Base-by-base conservation (phyloP, 2,329 filamentous ascomycete genomes). In the Fusarium clavum region DNA sequence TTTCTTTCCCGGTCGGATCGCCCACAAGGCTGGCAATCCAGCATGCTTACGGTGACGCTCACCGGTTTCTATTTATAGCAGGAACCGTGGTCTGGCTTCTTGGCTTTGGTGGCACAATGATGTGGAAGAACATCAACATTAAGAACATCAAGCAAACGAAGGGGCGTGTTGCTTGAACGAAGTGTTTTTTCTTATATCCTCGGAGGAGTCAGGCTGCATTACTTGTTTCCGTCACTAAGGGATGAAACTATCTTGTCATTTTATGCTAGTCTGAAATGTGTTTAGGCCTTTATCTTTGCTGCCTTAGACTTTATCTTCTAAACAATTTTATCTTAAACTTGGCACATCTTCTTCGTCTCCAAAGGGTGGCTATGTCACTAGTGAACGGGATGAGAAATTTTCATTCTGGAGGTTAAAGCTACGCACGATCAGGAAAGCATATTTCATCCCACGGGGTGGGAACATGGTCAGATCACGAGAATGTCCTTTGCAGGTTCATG, bases 111-210 rank as follows among this genome's bases (percentile, higher is more conserved):
- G 68, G 40, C 0, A 49, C 54, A 0, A 8, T 43, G 22, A 64
- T 63, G 25, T 71, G 64, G 69, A 51, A 38, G 25, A 64, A 71
- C 12, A 66, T 69, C 1, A 57, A 71, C 10, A 46, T 71, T 8
- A 66, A 27, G 12, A 48, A 53, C 12, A 55, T 71, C 0, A 69
- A 70, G 24, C 69, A 72, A 41, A 58, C 57, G 1, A 70, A 71
- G 55, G 69, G 69, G 1, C 54, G 47, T 11, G 69, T 64, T 10
- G 47, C 61, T 24, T 62, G 27, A 46, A 30, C 32, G 16, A n/a
- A n/a, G 6, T n/a, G 3, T 9, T 9, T 3, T 10, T n/a, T n/a
- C 16, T 3, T 38, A 38, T 11, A n/a, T 9, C 9, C 2, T 18
- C 9, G 32, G 16, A 38, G 5, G 32, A 10, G 3, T n/a, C 32